A percentile compares a stretch with the other conserved stretches of the same genome.
These are phyloP conservation scores for Cyberlindnera mississippiensis DNA, from an alignment of 805 yeast genomes.

Conservation along the genomic window DNA sequence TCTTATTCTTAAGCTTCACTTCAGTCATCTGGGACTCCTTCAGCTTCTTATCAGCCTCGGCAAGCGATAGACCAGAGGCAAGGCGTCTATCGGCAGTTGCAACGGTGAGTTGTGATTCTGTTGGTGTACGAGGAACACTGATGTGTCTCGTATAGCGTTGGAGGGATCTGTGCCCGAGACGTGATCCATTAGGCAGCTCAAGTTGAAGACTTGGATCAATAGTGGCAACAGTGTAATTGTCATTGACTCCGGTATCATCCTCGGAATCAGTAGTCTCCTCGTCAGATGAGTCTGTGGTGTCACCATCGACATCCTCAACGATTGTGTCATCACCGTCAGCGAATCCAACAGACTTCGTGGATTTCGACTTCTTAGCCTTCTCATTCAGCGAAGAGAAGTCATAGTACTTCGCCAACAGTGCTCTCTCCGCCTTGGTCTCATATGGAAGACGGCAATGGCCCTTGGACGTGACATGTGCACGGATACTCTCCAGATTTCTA, in stretches of 20 bases:
- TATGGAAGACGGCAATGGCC: constrained; percentile 88
- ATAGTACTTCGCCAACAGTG: constrained; percentile 74
- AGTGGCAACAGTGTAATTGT: constrained; percentile 34
- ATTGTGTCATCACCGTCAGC: constrained; percentile 33
- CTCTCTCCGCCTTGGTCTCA: constrained; percentile 73
- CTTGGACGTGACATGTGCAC: constrained; percentile 83
- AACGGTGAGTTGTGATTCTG: constrained; percentile 70
- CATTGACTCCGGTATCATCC: constrained; percentile 28
- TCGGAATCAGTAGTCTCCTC: constrained; percentile 25
- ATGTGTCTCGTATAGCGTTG: constrained; percentile 67
- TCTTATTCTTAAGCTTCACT: constrained; percentile 40
- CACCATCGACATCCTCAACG: constrained; percentile 5
- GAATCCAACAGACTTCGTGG: constrained; percentile 30
- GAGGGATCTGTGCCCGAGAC: constrained; percentile 78
- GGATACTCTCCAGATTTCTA: constrained; percentile 74
- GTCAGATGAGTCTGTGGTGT: not conserved
- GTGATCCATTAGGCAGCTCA: constrained; percentile 70
- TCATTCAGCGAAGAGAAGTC: constrained; percentile 70
- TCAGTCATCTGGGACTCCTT: constrained; percentile 40
- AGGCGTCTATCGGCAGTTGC: constrained; percentile 71
- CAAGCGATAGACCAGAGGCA: constrained; percentile 57
- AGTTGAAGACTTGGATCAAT: constrained; percentile 55
- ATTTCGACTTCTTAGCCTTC: constrained; percentile 27
- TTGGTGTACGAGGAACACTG: constrained; percentile 39
- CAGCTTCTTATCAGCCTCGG: constrained; percentile 46